Base-by-base conservation (phyloP, 257 asterid species). In the Mentha longifolia region DNA sequence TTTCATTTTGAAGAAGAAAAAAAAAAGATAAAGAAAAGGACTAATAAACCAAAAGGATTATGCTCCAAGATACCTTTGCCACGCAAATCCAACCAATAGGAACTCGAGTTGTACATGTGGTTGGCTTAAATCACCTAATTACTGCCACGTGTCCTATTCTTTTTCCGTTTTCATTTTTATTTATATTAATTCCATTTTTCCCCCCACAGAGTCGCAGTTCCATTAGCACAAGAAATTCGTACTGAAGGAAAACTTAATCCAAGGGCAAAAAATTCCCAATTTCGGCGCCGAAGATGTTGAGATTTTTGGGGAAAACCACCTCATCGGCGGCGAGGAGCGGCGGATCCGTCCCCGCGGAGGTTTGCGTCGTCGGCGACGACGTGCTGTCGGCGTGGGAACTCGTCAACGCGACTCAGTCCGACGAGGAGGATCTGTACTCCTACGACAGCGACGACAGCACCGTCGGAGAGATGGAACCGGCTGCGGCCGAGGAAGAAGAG, bases 361-460 rank as follows among this genome's bases (percentile, higher is more conserved):
- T 16, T 0, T 78, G 46, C 80, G 84, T 17, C 68, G 56, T 49
- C 67, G 63, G 71, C 22, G 81, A 75, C 9, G 91, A 82, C 28
- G 92, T 84, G 43, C 70, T 92, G 68, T 74, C 95, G 49, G 42
- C 87, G 2, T 92, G 98, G 98, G 98, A 88, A 81, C 47, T 92
- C 79, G 82, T 92, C 84, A 68, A 77, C 83, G 84, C 83, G 9
- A 70, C 85, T 33, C 75, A 47, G 62, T 84, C 92, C 42, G 97
- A 92, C 58, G 92, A 84, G 35, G 93, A 85, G 5, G 88, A 81
- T 14, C 70, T 70, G 45, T 87, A 42, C 83, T 87, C 84, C 64
- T 79, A 74, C 73, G 82, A 70, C 77, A 84, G 81, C 55, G 86
- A 77, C 4, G 83, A 65, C 64, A 62, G 60, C 76, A 72, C 42